Evolutionary conservation across 768 basidiomycete species (phyloP).

Genomic region (Hygrocybe punicea): DNA sequence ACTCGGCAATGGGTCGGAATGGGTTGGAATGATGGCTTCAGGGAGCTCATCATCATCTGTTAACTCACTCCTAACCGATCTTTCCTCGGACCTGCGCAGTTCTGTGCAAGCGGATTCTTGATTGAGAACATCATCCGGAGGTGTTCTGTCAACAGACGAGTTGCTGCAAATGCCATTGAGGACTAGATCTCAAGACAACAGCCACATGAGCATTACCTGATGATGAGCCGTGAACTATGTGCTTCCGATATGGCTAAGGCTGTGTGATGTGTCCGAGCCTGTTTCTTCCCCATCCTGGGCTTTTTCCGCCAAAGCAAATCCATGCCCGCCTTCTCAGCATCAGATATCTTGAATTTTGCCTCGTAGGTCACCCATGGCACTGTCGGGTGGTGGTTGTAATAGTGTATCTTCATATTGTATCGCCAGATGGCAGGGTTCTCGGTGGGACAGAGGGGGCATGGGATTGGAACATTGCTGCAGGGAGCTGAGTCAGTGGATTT

Average conservation of each 20-base stretch:
- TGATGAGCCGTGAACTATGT: no score
- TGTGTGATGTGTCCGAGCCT: background rate
- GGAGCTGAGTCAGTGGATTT: no score
- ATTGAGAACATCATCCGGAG: background rate
- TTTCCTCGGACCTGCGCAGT: background rate
- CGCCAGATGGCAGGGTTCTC: conserved; percentile 1
- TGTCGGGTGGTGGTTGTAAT: conserved; percentile 4
- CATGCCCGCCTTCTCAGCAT: conserved; percentile 17
- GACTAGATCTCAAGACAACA: no score
- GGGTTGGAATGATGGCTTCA: background rate
- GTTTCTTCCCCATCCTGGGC: conserved; percentile 5
- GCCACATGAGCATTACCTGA: no score
- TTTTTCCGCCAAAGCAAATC: no score
- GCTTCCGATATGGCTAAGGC: background rate
- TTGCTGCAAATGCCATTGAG: no score
- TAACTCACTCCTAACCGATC: background rate
- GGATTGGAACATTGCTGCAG: no score
- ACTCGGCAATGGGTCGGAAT: background rate
- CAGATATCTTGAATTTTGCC: conserved; percentile 13
- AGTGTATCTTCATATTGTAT: conserved; percentile 2
- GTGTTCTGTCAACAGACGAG: conserved; percentile 14
- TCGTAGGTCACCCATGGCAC: conserved; percentile 7
- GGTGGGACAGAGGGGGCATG: no score
- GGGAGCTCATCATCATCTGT: background rate
- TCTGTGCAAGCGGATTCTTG: background rate